Evolutionary conservation across 169 alveolate genomes (phyloP).

Genomic region (Ichthyophthirius multifiliis): DNA sequence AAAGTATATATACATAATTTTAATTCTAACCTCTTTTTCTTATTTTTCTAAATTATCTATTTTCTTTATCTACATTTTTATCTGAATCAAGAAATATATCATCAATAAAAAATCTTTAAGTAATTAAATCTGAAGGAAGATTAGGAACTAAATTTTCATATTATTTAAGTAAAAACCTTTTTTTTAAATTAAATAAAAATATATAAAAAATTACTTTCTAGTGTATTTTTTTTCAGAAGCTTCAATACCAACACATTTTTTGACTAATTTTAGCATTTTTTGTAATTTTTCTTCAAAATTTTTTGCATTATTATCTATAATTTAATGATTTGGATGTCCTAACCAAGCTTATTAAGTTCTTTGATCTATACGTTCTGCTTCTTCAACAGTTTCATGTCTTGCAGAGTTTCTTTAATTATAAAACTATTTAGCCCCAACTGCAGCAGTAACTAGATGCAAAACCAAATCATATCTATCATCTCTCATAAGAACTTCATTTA

Average conservation of each 20-base stretch:
- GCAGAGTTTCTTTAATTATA: constrained; percentile 57
- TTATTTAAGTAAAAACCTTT: neutral
- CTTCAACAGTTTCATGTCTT: constrained; percentile 63
- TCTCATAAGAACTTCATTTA: constrained; percentile 10
- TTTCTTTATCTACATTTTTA: neutral
- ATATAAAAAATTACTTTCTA: neutral
- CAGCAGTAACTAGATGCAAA: constrained; percentile 75
- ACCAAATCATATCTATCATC: constrained; percentile 67
- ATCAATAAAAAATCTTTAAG: constrained; percentile 2
- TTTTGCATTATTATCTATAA: constrained; percentile 52
- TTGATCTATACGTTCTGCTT: constrained; percentile 56
- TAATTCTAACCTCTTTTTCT: constrained; percentile 7
- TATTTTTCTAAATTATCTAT: neutral
- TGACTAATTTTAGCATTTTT: neutral
- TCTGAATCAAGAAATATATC: neutral
- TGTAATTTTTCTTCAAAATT: constrained; percentile 59
- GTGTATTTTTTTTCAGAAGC: neutral
- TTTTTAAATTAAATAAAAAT: neutral
- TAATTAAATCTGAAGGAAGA: constrained; percentile 4
- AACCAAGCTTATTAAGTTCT: constrained; percentile 67
- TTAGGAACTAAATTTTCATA: neutral
- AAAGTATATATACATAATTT: neutral
- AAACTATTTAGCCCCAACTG: constrained; percentile 68
- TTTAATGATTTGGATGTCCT: constrained; percentile 73
- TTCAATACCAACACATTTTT: neutral